Evolutionary conservation across 2,329 filamentous ascomycete genomes (phyloP), one percentile per base, ranked within the genome.

Genomic region (Colletotrichum scovillei): DNA sequence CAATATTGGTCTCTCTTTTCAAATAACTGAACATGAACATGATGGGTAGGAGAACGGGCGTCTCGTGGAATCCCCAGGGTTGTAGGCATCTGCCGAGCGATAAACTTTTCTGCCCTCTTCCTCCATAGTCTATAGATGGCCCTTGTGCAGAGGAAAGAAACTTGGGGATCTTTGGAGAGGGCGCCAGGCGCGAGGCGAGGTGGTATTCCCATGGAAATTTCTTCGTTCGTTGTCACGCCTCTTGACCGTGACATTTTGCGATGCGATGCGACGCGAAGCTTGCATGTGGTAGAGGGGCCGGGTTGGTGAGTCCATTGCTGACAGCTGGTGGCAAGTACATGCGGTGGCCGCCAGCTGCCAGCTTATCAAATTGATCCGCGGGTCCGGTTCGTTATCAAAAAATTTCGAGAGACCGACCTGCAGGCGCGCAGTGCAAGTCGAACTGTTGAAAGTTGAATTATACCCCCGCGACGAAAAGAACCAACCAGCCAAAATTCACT

Each of bases 311-410:
- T 42, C 38, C 4, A 1, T 6, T 0, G 0, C 5, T 19, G 4
- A 1, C 52, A 26, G 63, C 63, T 57, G 63, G 19, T 6, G 4
- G 3, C 62, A 8, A 14, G 22, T n/a, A 11, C 24, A 2, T 7
- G 7, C 0, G 6, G 1, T 49, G 1, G 4, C 4, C 2, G 46
- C 56, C 56, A 59, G 28, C 28, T 35, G 49, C 4, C n/a, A 14
- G 59, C 67, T 70, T 73, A 71, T 73, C 71, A 52, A 65, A 69
- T 56, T 35, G 67, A 57, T 35, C 62, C 62, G 59, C 46, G 26
- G 32, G 5, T 14, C 52, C 65, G 32, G 5, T 14, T 38, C 65
- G 67, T 66, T 73, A 71, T 73, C 71, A 58, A 63, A 73, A 73
- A 73, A 73, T 35, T 71, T 73, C 70, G 49, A 63, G 70, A 65